Evolutionary conservation across 2,329 filamentous ascomycete genomes (phyloP).

Genomic region (Nemania diffusa): DNA sequence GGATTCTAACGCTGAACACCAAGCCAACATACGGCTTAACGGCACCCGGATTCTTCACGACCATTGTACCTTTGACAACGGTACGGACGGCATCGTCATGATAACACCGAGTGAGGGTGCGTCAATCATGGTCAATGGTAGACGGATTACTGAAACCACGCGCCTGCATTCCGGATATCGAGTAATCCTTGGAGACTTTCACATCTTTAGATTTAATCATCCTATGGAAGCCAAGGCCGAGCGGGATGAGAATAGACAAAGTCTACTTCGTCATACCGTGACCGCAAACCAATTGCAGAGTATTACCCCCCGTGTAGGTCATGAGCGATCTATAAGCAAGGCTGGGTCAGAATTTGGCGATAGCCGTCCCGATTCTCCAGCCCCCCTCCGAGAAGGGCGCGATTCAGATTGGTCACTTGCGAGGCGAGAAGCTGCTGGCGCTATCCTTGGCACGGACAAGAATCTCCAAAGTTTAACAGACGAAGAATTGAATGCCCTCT

Average conservation of each 20-base stretch:
- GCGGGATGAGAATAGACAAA: conserved; percentile 85
- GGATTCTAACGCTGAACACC: conserved; percentile 78
- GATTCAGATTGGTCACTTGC: conserved; percentile 97
- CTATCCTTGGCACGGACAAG: conserved; percentile 88
- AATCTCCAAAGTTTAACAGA: conserved; percentile 91
- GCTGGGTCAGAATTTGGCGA: conserved; percentile 81
- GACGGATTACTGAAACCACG: conserved; percentile 86
- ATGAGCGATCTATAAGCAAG: conserved; percentile 84
- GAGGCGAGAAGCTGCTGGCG: conserved; percentile 89
- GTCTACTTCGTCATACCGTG: conserved; percentile 84
- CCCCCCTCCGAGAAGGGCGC: conserved; percentile 73
- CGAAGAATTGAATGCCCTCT: conserved; percentile 91
- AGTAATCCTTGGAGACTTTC: conserved; percentile 96
- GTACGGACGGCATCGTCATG: conserved; percentile 87
- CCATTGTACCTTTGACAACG: conserved; percentile 93
- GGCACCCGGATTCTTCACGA: conserved; percentile 92
- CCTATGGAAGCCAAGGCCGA: conserved; percentile 95
- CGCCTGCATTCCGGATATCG: conserved; percentile 91
- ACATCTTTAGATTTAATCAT: conserved; percentile 98
- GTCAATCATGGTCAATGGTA: conserved; percentile 97
- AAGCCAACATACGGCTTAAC: conserved; percentile 91
- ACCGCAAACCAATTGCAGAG: conserved; percentile 69
- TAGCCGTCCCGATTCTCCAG: conserved; percentile 82
- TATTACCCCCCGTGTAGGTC: conserved; percentile 67
- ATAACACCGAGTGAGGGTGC: conserved; percentile 90